Base-by-base conservation (phyloP, 192 early-diverging fungal genomes). In the Entomortierella parvispora region DNA sequence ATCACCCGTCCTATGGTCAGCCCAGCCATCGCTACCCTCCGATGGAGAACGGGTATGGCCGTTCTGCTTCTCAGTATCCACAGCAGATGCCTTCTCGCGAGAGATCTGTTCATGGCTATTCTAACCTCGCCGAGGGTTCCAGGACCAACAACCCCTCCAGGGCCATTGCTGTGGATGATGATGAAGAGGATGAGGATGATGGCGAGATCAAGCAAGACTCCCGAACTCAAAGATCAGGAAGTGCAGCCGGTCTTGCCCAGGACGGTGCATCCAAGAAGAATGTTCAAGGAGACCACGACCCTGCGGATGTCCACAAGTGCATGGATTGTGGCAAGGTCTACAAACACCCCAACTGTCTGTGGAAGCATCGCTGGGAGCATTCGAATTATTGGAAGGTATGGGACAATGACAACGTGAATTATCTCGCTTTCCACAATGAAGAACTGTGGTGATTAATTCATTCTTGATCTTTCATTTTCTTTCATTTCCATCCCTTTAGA, bases 351-450 rank as follows among this genome's bases (percentile, higher is more conserved):
- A 88, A 85, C 54, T 90, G 87, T 65, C 69, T 91, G 17, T 54
- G 70, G 59, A 91, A 90, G 71, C 90, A 91, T 79, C 81, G 81
- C 29, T 90, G 89, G 90, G 89, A 91, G 60, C 90, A 91, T 55
- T 89, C 89, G 9, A 82, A 81, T 32, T 80, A 85, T 54, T 91
- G 90, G 90, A 84, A 84, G 49, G 74, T 89, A 53, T 12, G 12
- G 37, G n/a, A n/a, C n/a, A 80, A n/a, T 22, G n/a, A 7, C 34
- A 20, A 18, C n/a, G 7, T 15, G 4, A 23, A 29, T 37, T 6
- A 18, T 20, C 29, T 42, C 15, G 5, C 31, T 31, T 63, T 31
- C 31, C 31, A 56, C 4, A 56, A 15, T 34, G 20, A 43, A 9
- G 14, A 47, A 47, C 1, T 34, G 22, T 12, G 51, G 23, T 12